A percentile compares a stretch with the other conserved stretches of the same genome.
phyloP scores from a whole-genome alignment of 1,284 basidiomycete species.

The Phellinidium pouzarii region DNA sequence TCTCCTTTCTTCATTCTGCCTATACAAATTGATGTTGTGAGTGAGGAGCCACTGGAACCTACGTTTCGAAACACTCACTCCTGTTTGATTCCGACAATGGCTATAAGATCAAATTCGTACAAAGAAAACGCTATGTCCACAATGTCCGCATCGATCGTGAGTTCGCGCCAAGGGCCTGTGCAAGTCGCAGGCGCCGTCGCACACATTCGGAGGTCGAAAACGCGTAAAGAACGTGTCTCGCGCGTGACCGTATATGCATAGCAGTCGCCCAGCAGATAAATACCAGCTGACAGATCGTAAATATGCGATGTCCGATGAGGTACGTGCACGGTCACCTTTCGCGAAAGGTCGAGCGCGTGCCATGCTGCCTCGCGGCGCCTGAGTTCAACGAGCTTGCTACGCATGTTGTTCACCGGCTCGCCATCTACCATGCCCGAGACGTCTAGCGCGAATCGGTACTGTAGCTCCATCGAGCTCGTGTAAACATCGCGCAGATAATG shows the following conservation, averaged over 20 bases:
- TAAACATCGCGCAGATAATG: constrained; percentile 3
- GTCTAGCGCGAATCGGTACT: constrained; percentile 9
- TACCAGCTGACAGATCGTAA: constrained; percentile 16
- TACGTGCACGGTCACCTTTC: constrained; percentile 9
- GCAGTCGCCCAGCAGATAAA: constrained; percentile 17
- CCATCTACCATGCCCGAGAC: constrained; percentile 9
- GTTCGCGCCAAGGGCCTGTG: constrained; percentile 10
- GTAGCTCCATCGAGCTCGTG: neutral
- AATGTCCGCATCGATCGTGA: constrained; percentile 7
- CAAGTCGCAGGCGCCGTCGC: neutral
- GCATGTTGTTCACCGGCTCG: neutral
- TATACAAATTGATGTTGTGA: neutral
- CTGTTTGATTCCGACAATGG: constrained; percentile 29
- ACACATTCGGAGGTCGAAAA: constrained; percentile 9
- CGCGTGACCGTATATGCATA: neutral
- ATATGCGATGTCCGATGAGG: constrained; percentile 15
- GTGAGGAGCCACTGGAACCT: constrained; percentile 24
- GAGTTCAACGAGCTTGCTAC: constrained; percentile 6
- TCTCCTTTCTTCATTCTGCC: constrained; percentile 7
- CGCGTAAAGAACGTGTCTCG: constrained; percentile 9
- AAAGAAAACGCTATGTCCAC: constrained; percentile 40
- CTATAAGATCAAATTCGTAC: constrained; percentile 44
- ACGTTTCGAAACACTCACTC: constrained; percentile 4
- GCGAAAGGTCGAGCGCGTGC: constrained; percentile 6
- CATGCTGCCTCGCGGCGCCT: constrained; percentile 6